Evolutionary conservation across 208 protist species (phyloP), one percentile per base, ranked within the genome.

Genomic region (Trypanosoma vivax): DNA sequence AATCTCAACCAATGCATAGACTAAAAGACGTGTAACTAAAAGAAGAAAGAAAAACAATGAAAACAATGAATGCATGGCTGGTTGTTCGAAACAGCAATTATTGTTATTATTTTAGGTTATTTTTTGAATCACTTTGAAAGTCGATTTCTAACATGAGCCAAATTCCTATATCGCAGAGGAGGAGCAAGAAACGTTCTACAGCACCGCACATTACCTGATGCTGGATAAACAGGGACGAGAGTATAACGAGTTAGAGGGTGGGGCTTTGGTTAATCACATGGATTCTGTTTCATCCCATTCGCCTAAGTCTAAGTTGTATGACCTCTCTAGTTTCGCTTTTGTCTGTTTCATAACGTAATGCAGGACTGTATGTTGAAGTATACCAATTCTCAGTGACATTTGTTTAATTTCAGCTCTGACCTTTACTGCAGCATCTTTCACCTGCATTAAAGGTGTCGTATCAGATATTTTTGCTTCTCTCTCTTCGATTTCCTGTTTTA

Each of bases 301-400:
- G 46, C 55, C 52, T 23, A 45, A 29, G 6, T 33, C 48, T 6
- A 58, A 4, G 19, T 59, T 47, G 42, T 18, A 67, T 58, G 29
- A 49, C 47, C 54, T 43, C 41, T 90, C 83, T 25, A 74, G 63
- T 38, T 78, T 77, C 5, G 77, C 79, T 43, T 82, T 79, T 2
- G 83, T 89, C 65, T 90, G 81, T 27, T 77, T 73, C 65, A 84
- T 80, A 7, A 91, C 73, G 41, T 90, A 85, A 43, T 88, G 82
- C 35, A 91, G 69, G n/a, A 95, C 83, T n/a, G 79, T 71, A 56
- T 95, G 73, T 58, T 95, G 88, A 0, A 95, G 67, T 33, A 95
- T 73, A 47, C 88, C 88, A 51, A 92, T 95, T 45, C 88, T 80
- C 40, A 92, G 60, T 6, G 77, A 79, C 88, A 95, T 95, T 41